phyloP scores from a whole-genome alignment of 225 moss, liverwort and hornwort species.

The Sphagnum contortum region DNA sequence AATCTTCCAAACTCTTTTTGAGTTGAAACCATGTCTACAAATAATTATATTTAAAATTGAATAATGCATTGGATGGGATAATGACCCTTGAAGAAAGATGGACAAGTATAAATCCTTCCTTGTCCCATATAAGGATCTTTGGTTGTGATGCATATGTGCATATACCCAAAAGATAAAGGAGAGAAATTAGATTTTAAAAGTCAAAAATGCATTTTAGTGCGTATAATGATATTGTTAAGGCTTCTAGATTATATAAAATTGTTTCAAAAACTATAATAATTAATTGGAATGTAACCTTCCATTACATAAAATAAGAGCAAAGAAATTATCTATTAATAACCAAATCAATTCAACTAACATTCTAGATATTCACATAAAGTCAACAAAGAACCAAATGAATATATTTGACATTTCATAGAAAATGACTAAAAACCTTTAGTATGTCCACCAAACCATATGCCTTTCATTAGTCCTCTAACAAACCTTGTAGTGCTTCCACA shows the following conservation, averaged over 20 bases:
- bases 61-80: too few relatives aligned
- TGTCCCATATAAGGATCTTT: neutral
- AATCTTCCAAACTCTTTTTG: too few relatives aligned
- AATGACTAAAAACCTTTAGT: too few relatives aligned
- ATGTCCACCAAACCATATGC: too few relatives aligned
- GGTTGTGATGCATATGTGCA: slow-evolving; percentile 2
- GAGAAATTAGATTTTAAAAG: neutral
- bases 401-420: too few relatives aligned
- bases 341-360: too few relatives aligned
- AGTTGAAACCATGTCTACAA: too few relatives aligned
- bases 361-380: too few relatives aligned
- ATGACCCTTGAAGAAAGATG: neutral
- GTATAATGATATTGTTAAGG: neutral
- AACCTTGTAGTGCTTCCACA: too few relatives aligned
- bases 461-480: too few relatives aligned
- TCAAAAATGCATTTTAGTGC: neutral
- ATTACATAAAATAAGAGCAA: neutral
- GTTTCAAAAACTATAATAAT: neutral
- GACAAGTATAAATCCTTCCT: neutral
- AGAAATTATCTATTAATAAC: neutral
- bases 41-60: too few relatives aligned
- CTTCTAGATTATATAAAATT: neutral
- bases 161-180: neutral
- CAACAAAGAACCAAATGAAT: too few relatives aligned
- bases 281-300: neutral